Base-by-base conservation (phyloP, 1,284 basidiomycete genomes). In the Ganoderma resinaceum region DNA sequence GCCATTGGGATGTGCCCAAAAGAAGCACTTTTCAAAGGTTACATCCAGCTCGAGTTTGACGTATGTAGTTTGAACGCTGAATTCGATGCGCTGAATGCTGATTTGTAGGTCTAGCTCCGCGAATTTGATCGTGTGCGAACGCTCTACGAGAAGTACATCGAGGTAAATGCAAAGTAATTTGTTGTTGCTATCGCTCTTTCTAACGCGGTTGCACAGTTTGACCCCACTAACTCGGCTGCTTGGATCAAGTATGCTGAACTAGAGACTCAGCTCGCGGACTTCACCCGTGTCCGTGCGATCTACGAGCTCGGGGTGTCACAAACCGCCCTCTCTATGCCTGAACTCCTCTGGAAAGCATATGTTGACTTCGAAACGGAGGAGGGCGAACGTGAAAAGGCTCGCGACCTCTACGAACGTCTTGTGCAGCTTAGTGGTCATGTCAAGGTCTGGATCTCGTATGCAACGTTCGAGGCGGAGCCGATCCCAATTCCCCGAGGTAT, bases 211-310 rank as follows among this genome's bases (percentile, higher is more conserved):
- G 9, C 43, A 3, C 68, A 96, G 92, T 95, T 89, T 77, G 96
- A 98, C 79, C 87, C 96, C 0, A 91, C 94, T 26, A 95, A 97
- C 79, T 94, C 95, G 12, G 86, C 92, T 0, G 95, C 95, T 0
- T 99, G 98, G 98, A 98, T 99, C 80, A 94, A 95, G 79, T 99
- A 94, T 80, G 96, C 97, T 14, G 96, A 98, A 78, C 89, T 99
- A 49, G 98, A 99, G 82, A 89, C 91, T 0, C 94, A 95, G 65
- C 87, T 99, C 1, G 95, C 95, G 80, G 98, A 99, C 80, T 92
- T 94, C 78, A 85, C 91, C 33, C 95, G 98, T 59, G 95, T 96
- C 2, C 92, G 98, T 18, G 97, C 91, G 3, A 96, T 99, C 77
- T 99, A 96, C 80, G 97, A 99, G 80, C 90, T 99, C 46, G 98